Percentiles rank a stretch among this genome's conserved stretches.
phyloP scores from a whole-genome alignment of 2,329 filamentous ascomycete genomes.

The Diaporthe capsici region DNA sequence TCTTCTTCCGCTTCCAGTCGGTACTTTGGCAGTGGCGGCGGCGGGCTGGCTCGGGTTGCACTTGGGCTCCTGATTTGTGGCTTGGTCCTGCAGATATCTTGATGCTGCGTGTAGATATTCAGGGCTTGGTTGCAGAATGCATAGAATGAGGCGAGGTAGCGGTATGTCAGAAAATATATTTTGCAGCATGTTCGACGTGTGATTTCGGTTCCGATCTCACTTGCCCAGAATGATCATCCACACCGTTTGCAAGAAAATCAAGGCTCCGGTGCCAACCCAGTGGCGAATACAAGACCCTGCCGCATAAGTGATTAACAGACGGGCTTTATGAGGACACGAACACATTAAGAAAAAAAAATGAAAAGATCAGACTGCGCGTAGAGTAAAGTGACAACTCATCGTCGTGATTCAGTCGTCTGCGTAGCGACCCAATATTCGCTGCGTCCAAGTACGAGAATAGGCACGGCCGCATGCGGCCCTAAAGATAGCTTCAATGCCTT shows the following conservation, averaged over 20 bases:
- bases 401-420: constrained; percentile 26
- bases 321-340: neutral
- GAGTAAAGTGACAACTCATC: constrained; percentile 21
- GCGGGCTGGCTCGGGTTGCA: constrained; percentile 6
- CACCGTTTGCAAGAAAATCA: constrained; percentile 1
- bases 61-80: neutral
- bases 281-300: constrained; percentile 15
- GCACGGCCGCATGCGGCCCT: constrained; percentile 23
- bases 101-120: neutral
- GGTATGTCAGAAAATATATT: neutral
- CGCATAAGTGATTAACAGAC: neutral
- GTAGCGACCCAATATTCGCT: constrained; percentile 30
- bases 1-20: neutral
- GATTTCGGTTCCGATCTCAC: neutral
- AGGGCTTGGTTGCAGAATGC: neutral
- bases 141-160: neutral
- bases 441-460: constrained; percentile 24
- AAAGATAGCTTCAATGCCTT: constrained; percentile 29
- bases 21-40: neutral
- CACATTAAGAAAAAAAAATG: neutral
- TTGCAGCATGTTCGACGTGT: neutral
- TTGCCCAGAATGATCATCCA: constrained; percentile 1
- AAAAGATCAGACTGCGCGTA: neutral
- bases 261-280: constrained; percentile 11
- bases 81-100: neutral